Conservation (phyloP, 768 basidiomycete species). For the Boletus tomentosulus region DNA sequence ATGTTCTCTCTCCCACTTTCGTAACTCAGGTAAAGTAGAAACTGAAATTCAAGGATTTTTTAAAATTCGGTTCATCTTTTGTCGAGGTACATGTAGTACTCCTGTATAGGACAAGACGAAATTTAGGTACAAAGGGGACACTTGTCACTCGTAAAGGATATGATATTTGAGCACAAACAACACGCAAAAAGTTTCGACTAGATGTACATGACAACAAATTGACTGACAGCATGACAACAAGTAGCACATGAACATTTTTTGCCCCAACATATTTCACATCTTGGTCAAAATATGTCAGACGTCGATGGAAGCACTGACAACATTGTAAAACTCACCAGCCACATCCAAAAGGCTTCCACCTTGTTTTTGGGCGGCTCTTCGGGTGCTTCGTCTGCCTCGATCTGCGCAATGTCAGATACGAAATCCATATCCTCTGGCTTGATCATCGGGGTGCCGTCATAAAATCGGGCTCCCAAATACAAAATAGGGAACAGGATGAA, state of each 20-base stretch:
- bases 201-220: background rate
- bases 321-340: slow-evolving; percentile 54
- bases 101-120: background rate
- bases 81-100: background rate
- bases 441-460: slow-evolving; percentile 25
- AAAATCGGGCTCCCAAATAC: slow-evolving; percentile 56
- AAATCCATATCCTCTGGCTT: slow-evolving; percentile 79
- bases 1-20: slow-evolving; percentile 13
- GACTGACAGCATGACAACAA: background rate
- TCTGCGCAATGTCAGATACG: slow-evolving; percentile 59
- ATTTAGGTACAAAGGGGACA: background rate
- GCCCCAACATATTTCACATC: slow-evolving; percentile 15
- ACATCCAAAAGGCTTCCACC: slow-evolving; percentile 68
- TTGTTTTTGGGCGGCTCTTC: slow-evolving; percentile 69
- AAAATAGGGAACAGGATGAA: slow-evolving; percentile 69
- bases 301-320: background rate
- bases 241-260: background rate
- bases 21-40: slow-evolving; percentile 26
- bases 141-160: background rate
- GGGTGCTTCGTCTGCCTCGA: slow-evolving; percentile 67
- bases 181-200: background rate
- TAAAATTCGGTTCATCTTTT: background rate
- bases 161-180: too few species aligned
- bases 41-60: slow-evolving; percentile 3
- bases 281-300: slow-evolving; percentile 8